A percentile compares a stretch with the other conserved stretches of the same genome.
Conservation (phyloP, 495 filamentous ascomycete genomes). For the Entonaema liquescens region DNA sequence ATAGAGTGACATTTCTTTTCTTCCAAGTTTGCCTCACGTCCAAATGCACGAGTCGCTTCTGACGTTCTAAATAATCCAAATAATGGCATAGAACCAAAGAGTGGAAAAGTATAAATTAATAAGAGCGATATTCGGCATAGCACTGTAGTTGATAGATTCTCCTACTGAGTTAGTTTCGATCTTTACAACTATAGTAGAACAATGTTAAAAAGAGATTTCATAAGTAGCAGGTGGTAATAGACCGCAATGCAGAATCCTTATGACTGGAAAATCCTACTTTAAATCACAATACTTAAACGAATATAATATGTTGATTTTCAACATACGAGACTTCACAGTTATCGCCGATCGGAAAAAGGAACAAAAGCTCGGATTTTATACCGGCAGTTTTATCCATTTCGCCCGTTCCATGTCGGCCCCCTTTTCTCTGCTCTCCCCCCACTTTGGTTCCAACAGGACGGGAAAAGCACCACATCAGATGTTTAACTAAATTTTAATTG, state of each 20-base stretch:
- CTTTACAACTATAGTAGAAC: no score
- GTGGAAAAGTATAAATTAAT: background rate
- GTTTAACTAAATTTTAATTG: background rate
- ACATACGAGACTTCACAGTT: background rate
- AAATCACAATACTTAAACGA: background rate
- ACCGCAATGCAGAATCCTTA: background rate
- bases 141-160: background rate
- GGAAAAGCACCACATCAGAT: background rate
- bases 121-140: background rate
- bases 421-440: background rate
- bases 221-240: background rate
- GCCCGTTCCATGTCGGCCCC: background rate
- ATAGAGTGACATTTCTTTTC: background rate
- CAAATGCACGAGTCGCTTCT: background rate
- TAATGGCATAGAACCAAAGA: background rate
- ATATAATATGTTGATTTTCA: background rate
- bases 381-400: background rate
- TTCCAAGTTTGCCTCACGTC: no score
- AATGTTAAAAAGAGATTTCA: no score
- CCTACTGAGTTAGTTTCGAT: no score
- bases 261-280: background rate
- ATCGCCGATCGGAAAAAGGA: background rate
- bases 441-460: background rate
- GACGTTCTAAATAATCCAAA: background rate
- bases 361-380: background rate